Percentiles rank a stretch among this genome's conserved stretches.
These are phyloP conservation scores for Nitzschia sp. DNA, from an alignment of 108 stramenopile genomes.

Conservation along the genomic window DNA sequence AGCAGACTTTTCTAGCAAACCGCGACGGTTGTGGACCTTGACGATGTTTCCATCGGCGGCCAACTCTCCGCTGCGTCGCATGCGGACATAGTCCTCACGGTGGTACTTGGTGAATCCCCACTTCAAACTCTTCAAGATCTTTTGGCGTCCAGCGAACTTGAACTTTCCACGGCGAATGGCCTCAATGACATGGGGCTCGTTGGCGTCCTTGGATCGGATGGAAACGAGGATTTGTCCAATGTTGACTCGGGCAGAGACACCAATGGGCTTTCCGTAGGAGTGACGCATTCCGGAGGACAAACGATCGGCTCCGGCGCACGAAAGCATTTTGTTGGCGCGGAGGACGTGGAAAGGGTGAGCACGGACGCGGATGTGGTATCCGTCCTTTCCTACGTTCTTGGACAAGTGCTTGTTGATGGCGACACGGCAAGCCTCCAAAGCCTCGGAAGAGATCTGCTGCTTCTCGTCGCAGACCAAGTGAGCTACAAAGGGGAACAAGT, in stretches of 20 bases:
- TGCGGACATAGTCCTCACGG: slow-evolving; percentile 93
- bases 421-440: slow-evolving; percentile 99
- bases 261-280: slow-evolving; percentile 99
- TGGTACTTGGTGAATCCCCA: slow-evolving; percentile 99
- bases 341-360: slow-evolving; percentile 99
- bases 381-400: slow-evolving; percentile 98
- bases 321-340: slow-evolving; percentile 99
- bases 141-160: slow-evolving; percentile 99
- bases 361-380: slow-evolving; percentile 98
- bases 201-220: slow-evolving; percentile 92
- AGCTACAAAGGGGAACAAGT: slow-evolving; percentile 98
- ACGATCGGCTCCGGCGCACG: slow-evolving; percentile 99
- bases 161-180: slow-evolving; percentile 99
- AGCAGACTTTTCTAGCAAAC: slow-evolving; percentile 72
- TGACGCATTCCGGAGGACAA: slow-evolving; percentile 98
- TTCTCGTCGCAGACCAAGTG: slow-evolving; percentile 99
- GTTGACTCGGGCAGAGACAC: slow-evolving; percentile 96
- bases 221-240: slow-evolving; percentile 97
- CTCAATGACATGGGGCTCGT: slow-evolving; percentile 92
- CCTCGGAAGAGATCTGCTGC: slow-evolving; percentile 99
- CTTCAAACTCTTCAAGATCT: slow-evolving; percentile 98
- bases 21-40: slow-evolving; percentile 91
- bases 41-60: slow-evolving; percentile 89
- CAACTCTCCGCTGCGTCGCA: slow-evolving; percentile 91
- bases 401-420: slow-evolving; percentile 99